Conservation (phyloP, 306 rosid species). For the Inga laurina region DNA sequence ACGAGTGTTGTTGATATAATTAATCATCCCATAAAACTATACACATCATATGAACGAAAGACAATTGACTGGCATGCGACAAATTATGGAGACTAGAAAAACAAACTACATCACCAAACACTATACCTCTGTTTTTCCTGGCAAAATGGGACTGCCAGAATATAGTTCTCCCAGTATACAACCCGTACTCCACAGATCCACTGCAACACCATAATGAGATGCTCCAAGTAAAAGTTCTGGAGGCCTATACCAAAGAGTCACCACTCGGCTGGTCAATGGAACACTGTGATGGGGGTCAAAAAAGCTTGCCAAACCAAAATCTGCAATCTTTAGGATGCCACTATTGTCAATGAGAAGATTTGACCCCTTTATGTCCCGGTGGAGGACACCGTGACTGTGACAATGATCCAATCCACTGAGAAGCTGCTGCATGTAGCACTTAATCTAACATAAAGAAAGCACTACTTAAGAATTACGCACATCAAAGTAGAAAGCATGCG, state of each 20-base stretch:
- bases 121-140: constrained; percentile 94
- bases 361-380: constrained; percentile 98
- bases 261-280: constrained; percentile 89
- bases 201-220: constrained; percentile 84
- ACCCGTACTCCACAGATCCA: constrained; percentile 95
- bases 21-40: background rate
- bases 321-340: constrained; percentile 91
- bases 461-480: constrained; percentile 31
- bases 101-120: constrained; percentile 6
- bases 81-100: constrained; percentile 15
- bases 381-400: constrained; percentile 86
- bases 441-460: constrained; percentile 51
- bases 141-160: constrained; percentile 85
- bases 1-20: background rate
- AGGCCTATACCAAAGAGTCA: constrained; percentile 96
- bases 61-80: background rate
- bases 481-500: constrained; percentile 9
- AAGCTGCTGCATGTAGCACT: constrained; percentile 95
- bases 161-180: constrained; percentile 94
- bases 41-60: background rate
- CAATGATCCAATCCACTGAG: constrained; percentile 87
- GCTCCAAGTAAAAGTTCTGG: constrained; percentile 97
- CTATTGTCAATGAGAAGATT: constrained; percentile 82
- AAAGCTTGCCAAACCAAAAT: constrained; percentile 88
- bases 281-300: constrained; percentile 64